Percentiles rank a stretch among this genome's conserved stretches.
phyloP scores from a whole-genome alignment of 352 stramenopile species.

The Phytophthora cactorum region DNA sequence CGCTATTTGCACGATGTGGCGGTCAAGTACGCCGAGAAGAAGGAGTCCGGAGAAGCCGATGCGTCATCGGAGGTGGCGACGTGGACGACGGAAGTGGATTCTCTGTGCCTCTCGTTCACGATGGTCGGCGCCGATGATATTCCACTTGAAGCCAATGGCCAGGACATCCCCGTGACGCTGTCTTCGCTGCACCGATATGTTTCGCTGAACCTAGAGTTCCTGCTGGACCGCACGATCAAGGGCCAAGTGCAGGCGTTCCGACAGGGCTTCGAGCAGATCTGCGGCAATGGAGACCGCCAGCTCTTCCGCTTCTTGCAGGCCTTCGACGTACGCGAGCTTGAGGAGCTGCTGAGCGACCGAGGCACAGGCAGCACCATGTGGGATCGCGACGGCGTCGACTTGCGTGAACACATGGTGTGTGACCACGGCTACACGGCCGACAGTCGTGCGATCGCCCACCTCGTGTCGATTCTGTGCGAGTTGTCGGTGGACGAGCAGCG shows the following conservation, averaged over 20 bases:
- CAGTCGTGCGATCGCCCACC: conserved; percentile 70
- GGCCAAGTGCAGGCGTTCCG: conserved; percentile 71
- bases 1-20: conserved; percentile 55
- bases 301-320: conserved; percentile 51
- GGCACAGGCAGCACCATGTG: conserved; percentile 59
- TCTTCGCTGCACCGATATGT: conserved; percentile 66
- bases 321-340: conserved; percentile 72
- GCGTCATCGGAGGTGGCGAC: conserved; percentile 29
- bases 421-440: conserved; percentile 81
- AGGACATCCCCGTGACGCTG: conserved; percentile 51
- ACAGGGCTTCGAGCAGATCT: conserved; percentile 74
- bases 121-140: conserved; percentile 72
- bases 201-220: conserved; percentile 47
- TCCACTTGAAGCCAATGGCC: conserved; percentile 54
- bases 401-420: conserved; percentile 84
- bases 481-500: conserved; percentile 73
- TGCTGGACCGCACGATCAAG: conserved; percentile 71
- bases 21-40: conserved; percentile 14
- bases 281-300: conserved; percentile 26
- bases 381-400: conserved; percentile 68
- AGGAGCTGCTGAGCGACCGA: conserved; percentile 65
- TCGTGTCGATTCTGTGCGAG: conserved; percentile 81
- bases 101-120: conserved; percentile 80
- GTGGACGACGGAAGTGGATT: conserved; percentile 51
- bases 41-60: conserved; percentile 2